Conservation (phyloP, 192 early-diverging fungal genomes). For the Entophlyctis luteolus region DNA sequence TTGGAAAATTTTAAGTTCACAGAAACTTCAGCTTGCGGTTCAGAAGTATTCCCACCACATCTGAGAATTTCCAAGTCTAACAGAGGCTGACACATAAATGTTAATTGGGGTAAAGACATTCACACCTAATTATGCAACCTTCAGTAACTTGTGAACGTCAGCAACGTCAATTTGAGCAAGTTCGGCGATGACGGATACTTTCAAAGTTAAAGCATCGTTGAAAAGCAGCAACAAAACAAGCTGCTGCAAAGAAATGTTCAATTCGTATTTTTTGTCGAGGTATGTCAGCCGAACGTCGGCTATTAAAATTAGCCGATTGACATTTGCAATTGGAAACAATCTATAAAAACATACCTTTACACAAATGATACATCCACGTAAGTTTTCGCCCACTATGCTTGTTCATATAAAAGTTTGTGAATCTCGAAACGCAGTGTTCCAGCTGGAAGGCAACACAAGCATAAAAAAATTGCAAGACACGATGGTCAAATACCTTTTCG, state of each 20-base stretch:
- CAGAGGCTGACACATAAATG: slow-evolving; percentile 40
- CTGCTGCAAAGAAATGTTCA: slow-evolving; percentile 70
- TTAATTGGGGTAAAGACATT: not conserved
- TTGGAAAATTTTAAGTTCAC: slow-evolving; percentile 56
- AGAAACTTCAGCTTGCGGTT: slow-evolving; percentile 20
- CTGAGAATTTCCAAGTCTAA: slow-evolving; percentile 52
- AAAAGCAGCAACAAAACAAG: slow-evolving; percentile 65
- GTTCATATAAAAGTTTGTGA: slow-evolving; percentile 67
- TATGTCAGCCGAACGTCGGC: slow-evolving; percentile 61
- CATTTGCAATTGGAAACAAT: not conserved
- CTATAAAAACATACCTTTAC: slow-evolving; percentile 52
- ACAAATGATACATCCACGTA: slow-evolving; percentile 78
- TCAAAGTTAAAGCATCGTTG: slow-evolving; percentile 49
- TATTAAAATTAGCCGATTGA: not conserved
- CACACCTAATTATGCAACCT: slow-evolving; percentile 19
- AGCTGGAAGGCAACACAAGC: slow-evolving; percentile 38
- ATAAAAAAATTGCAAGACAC: not conserved
- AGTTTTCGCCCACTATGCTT: slow-evolving; percentile 73
- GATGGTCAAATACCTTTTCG: slow-evolving; percentile 30
- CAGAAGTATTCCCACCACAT: slow-evolving; percentile 6
- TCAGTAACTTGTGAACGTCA: slow-evolving; percentile 60
- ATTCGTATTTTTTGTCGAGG: slow-evolving; percentile 74
- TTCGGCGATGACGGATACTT: slow-evolving; percentile 50
- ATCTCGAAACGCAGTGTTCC: slow-evolving; percentile 63
- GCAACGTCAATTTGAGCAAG: slow-evolving; percentile 49